phyloP scores from a whole-genome alignment of 2,329 filamentous ascomycete genomes.

The Paraphaeosphaeria sporulosa region DNA sequence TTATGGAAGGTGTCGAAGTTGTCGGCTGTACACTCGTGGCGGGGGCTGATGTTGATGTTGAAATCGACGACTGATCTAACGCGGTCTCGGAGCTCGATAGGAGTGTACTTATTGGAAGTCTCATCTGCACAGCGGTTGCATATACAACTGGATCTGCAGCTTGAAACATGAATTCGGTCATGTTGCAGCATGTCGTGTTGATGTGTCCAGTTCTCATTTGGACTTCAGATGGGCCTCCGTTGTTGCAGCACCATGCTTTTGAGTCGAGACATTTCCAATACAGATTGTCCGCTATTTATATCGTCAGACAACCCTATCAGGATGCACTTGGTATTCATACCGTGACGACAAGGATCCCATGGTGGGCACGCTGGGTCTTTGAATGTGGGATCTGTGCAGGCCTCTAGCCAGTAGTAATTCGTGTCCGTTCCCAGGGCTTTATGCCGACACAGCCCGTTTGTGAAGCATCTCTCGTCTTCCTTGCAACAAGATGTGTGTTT shows the following conservation, averaged over 20 bases:
- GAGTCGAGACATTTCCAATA: conserved; percentile 5
- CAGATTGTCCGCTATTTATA: background rate
- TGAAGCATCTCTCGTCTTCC: background rate
- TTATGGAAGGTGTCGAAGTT: background rate
- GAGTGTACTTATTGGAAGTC: background rate
- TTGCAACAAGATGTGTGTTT: conserved; percentile 1
- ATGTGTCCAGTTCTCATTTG: background rate
- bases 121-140: background rate
- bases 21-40: background rate
- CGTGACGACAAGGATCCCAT: background rate
- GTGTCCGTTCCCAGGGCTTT: background rate
- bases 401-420: conserved; percentile 7
- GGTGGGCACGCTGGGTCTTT: conserved; percentile 2
- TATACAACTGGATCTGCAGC: background rate
- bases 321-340: background rate
- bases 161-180: background rate
- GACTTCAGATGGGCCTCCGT: background rate
- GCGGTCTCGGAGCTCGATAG: background rate
- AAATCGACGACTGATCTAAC: background rate
- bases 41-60: background rate
- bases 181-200: conserved; percentile 3
- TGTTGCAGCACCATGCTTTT: conserved; percentile 8
- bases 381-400: conserved; percentile 4
- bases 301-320: background rate
- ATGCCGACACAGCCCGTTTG: conserved; percentile 5